Conservation (phyloP, 1,139 yeast genomes). For the Lodderomyces pseudojiufengensis region DNA sequence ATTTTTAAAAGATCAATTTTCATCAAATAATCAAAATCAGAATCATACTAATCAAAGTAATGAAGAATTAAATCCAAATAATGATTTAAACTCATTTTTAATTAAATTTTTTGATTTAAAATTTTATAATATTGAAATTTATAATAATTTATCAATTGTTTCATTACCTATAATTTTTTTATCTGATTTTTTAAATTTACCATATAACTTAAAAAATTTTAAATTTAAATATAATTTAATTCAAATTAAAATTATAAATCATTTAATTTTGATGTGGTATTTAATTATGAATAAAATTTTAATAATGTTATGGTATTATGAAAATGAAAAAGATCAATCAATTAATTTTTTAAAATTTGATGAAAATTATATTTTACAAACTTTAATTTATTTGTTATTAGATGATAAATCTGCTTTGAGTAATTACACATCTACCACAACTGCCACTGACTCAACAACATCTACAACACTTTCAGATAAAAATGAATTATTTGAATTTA, state of each 20-base stretch:
- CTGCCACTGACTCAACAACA: too few relatives aligned
- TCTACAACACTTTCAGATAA: background rate
- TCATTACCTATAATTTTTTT: slow-evolving; percentile 42
- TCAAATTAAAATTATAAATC: slow-evolving; percentile 17
- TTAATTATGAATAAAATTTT: slow-evolving; percentile 34
- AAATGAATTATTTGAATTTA: slow-evolving; percentile 18
- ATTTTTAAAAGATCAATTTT: too few relatives aligned
- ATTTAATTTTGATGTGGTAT: slow-evolving; percentile 38
- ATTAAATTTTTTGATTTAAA: slow-evolving; percentile 20
- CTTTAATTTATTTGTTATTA: slow-evolving; percentile 23
- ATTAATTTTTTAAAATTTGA: slow-evolving; percentile 15
- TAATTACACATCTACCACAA: background rate
- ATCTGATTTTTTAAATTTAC: slow-evolving; percentile 13
- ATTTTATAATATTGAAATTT: slow-evolving; percentile 25
- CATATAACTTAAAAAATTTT: slow-evolving; percentile 14
- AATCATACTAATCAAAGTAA: too few relatives aligned
- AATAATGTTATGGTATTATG: slow-evolving; percentile 19
- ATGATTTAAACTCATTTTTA: too few relatives aligned
- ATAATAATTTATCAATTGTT: slow-evolving; percentile 42
- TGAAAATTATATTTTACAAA: slow-evolving; percentile 29
- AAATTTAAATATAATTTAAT: slow-evolving; percentile 14
- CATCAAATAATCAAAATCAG: too few relatives aligned
- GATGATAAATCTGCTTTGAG: slow-evolving; percentile 13
- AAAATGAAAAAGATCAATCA: slow-evolving; percentile 1
- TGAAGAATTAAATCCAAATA: too few relatives aligned